phyloP scores from a whole-genome alignment of 176 grass and related monocot species.

The Lolium perenne region DNA sequence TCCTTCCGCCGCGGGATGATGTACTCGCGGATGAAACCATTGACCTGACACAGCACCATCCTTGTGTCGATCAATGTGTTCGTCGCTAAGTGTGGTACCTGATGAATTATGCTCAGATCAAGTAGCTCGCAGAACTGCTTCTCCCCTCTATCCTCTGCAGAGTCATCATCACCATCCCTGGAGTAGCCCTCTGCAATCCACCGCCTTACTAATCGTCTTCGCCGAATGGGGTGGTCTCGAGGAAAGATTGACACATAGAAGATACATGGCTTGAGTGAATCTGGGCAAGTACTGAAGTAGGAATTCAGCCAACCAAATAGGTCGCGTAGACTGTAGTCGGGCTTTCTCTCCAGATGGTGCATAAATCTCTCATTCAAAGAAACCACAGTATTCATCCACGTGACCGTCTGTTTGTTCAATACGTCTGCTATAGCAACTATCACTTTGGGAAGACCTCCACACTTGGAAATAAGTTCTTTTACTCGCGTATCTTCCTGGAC shows the following conservation, averaged over 20 bases:
- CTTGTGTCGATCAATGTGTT: too few relatives aligned
- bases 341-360: constrained; percentile 12
- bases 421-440: constrained; percentile 39
- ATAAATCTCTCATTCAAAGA: not conserved
- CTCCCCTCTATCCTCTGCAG: not conserved
- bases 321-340: not conserved
- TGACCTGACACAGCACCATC: constrained; percentile 8
- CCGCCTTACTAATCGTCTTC: constrained; percentile 21
- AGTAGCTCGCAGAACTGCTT: constrained; percentile 22
- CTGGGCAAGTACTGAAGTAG: constrained; percentile 3
- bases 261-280: constrained; percentile 14
- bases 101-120: constrained; percentile 15
- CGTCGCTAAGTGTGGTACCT: not conserved
- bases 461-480: constrained; percentile 4
- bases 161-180: not conserved
- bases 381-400: not conserved
- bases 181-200: constrained; percentile 46
- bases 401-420: not conserved
- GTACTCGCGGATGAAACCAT: constrained; percentile 38
- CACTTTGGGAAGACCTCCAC: constrained; percentile 42
- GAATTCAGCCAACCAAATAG: constrained; percentile 16
- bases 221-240: too few relatives aligned
- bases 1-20: not conserved
- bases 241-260: too few relatives aligned
- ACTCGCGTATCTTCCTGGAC: not conserved